Percentiles rank a stretch among this genome's conserved stretches.
Evolutionary conservation across 1,284 basidiomycete species (phyloP).

Genomic region (Fistulinella staudtii): DNA sequence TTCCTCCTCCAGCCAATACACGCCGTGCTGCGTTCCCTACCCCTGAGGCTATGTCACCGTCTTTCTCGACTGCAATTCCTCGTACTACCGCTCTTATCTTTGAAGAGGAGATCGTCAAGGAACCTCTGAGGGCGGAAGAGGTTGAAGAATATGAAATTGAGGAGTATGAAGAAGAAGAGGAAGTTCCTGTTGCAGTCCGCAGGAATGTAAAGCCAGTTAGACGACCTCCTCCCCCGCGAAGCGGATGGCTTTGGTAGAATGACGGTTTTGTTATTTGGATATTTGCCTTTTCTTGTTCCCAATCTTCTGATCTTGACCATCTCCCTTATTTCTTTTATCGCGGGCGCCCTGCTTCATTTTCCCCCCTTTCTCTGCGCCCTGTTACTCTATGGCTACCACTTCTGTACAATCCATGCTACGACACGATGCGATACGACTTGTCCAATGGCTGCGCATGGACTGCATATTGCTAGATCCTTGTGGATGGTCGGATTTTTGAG

Average conservation of each 20-base stretch:
- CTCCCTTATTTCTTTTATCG: constrained; percentile 6
- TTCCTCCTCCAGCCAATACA: constrained; percentile 73
- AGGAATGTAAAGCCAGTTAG: constrained; percentile 31
- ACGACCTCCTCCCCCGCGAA: constrained; percentile 26
- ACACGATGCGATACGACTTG: constrained; percentile 26
- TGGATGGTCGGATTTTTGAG: constrained; percentile 8
- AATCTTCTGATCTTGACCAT: constrained; percentile 4
- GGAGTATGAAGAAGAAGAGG: constrained; percentile 34
- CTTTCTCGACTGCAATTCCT: constrained; percentile 52
- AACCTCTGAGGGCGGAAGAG: constrained; percentile 27
- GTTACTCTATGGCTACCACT: constrained; percentile 1
- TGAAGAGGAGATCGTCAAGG: constrained; percentile 47
- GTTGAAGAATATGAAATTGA: constrained; percentile 36
- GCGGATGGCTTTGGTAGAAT: constrained; percentile 32
- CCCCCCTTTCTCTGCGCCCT: constrained; percentile 6
- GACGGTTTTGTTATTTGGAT: constrained; percentile 16
- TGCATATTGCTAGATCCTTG: constrained; percentile 10
- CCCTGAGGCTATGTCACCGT: constrained; percentile 55
- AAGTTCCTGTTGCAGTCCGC: constrained; percentile 24
- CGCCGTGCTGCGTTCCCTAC: constrained; percentile 69
- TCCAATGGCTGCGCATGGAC: constrained; percentile 19
- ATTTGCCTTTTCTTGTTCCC: constrained; percentile 9
- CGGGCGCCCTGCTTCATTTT: constrained; percentile 20
- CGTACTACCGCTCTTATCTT: constrained; percentile 64
- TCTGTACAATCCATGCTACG: constrained; percentile 21